Base-by-base conservation (phyloP, 2,329 filamentous ascomycete species). In the Aureobasidium leucospermi region DNA sequence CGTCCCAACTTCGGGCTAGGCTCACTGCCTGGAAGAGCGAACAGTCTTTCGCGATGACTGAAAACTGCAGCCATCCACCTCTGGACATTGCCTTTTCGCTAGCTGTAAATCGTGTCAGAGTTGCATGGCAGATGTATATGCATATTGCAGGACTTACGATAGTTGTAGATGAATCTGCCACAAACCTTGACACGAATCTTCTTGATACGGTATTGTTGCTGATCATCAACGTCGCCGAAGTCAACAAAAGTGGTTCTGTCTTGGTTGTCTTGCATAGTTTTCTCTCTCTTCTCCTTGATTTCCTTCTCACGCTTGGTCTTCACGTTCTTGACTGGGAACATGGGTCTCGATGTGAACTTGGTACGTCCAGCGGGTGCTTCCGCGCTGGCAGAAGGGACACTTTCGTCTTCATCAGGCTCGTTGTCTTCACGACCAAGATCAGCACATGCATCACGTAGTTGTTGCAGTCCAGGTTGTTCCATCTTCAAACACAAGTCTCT, bases 11-110 rank as follows among this genome's bases (percentile, higher is more conserved):
- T 29, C 77, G 73, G 63, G 78, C 80, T 10, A 80, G 70, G n/a
- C 72, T 66, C 23, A 79, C 71, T 3, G 75, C 77, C 45, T 78
- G 71, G 48, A 71, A 69, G 4, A 81, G 70, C 48, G 69, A 67
- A 57, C 76, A 78, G 53, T 78, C 75, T 65, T 78, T 79, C 1
- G 78, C 77, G 63, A 80, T 74, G 61, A 80, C 70, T 23, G 75
- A 78, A 65, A 80, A 81, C 34, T 80, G 78, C 23, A 78, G 69
- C 79, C 78, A 81, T 4, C 78, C 78, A 31, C 75, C 73, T 39
- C 55, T 47, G 48, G 70, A 74, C 71, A 80, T 76, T 3, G 76
- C 74, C 39, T 71, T 74, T 62, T 79, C 73, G 59, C 73, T 78
- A 11, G 55, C 52, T 57, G 23, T 45, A 6, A 19, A 45, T 9